A percentile compares a stretch with the other conserved stretches of the same genome.
Evolutionary conservation across 176 grass and related monocot species (phyloP).

Genomic region (Saccharum officinarum): DNA sequence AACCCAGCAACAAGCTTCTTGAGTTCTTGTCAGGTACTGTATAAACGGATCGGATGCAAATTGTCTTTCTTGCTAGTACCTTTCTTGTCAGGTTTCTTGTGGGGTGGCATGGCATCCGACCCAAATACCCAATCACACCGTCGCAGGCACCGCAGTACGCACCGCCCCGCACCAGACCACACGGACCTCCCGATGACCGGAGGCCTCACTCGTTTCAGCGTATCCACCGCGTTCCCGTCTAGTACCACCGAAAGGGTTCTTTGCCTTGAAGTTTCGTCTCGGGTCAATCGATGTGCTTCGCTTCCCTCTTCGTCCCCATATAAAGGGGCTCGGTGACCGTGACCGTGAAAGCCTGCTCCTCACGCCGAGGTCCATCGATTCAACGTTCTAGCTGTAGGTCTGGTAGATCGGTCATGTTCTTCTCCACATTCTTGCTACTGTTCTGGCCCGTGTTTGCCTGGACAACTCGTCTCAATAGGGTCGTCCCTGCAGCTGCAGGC

Average conservation of each 20-base stretch:
- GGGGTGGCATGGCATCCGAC: background rate
- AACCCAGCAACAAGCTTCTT: background rate
- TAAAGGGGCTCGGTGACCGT: background rate
- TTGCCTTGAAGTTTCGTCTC: background rate
- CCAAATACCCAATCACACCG: background rate
- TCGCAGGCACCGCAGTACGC: background rate
- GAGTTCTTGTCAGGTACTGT: background rate
- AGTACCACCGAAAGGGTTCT: background rate
- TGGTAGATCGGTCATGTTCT: conserved; percentile 4
- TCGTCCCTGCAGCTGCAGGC: background rate
- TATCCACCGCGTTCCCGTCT: background rate
- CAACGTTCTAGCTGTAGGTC: background rate
- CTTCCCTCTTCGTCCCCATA: background rate
- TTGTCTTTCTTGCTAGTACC: background rate
- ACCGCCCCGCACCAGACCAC: background rate
- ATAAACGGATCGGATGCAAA: too few relatives aligned
- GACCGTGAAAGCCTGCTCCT: background rate
- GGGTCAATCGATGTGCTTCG: background rate
- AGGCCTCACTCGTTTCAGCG: conserved; percentile 13
- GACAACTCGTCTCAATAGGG: background rate
- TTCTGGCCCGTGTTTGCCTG: conserved; percentile 11
- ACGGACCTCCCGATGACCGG: too few relatives aligned
- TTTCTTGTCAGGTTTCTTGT: background rate
- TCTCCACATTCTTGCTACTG: conserved; percentile 21
- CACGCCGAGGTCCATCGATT: background rate